Percentiles rank a stretch among this genome's conserved stretches.
Evolutionary conservation across 352 stramenopile genomes (phyloP).

Genomic region (Phytophthora idaei): DNA sequence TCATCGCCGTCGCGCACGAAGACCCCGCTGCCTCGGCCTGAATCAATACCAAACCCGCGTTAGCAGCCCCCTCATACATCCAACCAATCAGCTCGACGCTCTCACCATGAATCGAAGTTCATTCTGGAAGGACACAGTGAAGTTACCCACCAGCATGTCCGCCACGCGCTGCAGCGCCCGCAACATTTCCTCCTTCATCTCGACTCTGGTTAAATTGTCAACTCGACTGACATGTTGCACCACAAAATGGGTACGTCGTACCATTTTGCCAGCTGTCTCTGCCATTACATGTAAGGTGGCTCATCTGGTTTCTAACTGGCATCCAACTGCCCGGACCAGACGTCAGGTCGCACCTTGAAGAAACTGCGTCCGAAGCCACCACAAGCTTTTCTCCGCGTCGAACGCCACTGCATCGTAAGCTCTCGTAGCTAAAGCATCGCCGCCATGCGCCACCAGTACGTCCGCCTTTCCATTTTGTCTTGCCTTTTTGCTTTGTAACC

Average conservation of each 20-base stretch:
- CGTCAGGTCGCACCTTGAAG: constrained; percentile 26
- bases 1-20: constrained; percentile 60
- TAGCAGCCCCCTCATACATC: not conserved
- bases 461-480: not conserved
- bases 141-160: constrained; percentile 82
- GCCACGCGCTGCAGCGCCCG: constrained; percentile 67
- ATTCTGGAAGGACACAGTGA: constrained; percentile 85
- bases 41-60: constrained; percentile 9
- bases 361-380: constrained; percentile 13
- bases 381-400: constrained; percentile 1
- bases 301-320: constrained; percentile 4
- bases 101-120: constrained; percentile 87
- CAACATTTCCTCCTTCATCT: constrained; percentile 72
- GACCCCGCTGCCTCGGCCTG: constrained; percentile 78
- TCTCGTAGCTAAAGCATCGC: not conserved
- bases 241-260: constrained; percentile 3
- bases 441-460: constrained; percentile 17
- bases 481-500: not conserved
- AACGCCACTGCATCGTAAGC: not conserved
- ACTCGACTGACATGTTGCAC: not conserved
- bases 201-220: not conserved
- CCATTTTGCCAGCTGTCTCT: constrained; percentile 9
- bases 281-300: not conserved
- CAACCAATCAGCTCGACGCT: not conserved
- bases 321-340: constrained; percentile 21